Percentiles rank a stretch among this genome's conserved stretches.
phyloP scores from a whole-genome alignment of 305 asterid species.

The Fraxinus albicans region DNA sequence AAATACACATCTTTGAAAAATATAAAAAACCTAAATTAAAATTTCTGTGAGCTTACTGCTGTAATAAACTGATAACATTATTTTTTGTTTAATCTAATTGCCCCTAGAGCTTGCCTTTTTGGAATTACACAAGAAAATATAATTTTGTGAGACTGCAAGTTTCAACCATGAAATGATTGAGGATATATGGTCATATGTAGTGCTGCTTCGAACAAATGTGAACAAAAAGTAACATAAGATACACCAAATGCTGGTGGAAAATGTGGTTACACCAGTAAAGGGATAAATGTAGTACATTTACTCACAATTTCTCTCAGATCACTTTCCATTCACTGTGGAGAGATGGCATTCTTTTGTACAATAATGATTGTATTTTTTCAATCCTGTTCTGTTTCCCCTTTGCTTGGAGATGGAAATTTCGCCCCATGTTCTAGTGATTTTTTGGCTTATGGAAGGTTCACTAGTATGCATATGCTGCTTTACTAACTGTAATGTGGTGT shows the following conservation, averaged over 20 bases:
- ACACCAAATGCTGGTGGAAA: neutral
- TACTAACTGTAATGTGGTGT: slow-evolving; percentile 31
- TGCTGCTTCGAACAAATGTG: neutral
- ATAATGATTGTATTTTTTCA: neutral
- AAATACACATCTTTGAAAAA: neutral
- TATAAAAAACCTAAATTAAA: neutral
- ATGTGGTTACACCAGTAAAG: neutral
- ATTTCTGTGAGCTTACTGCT: neutral
- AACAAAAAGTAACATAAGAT: neutral
- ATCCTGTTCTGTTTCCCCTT: neutral
- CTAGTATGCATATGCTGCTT: slow-evolving; percentile 17
- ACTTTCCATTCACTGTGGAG: neutral
- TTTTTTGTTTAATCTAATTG: neutral
- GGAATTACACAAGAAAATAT: neutral
- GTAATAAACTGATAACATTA: neutral
- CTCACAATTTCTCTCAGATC: neutral
- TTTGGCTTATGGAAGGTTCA: slow-evolving; percentile 18
- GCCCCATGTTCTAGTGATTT: neutral
- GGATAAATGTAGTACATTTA: neutral
- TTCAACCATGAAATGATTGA: neutral
- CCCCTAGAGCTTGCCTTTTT: neutral
- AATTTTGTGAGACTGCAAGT: neutral
- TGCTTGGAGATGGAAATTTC: neutral
- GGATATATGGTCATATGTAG: neutral
- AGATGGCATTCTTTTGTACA: neutral